phyloP scores from a whole-genome alignment of 2,329 filamentous ascomycete species.

The Rhinocladiella similis region DNA sequence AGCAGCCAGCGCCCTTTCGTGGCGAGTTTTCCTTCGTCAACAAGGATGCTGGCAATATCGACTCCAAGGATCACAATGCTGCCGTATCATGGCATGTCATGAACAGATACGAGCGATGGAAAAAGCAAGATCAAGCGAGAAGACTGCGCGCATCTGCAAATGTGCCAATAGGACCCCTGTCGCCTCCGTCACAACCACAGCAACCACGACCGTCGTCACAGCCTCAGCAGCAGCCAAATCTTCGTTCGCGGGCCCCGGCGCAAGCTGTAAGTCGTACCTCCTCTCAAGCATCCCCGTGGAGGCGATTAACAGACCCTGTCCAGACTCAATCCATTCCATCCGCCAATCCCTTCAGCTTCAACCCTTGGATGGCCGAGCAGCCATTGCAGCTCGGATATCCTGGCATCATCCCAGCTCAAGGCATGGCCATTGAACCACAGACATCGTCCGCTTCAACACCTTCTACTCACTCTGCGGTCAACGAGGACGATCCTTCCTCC shows the following conservation, averaged over 20 bases:
- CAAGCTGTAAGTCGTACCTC: slow-evolving; percentile 19
- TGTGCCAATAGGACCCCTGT: slow-evolving; percentile 22
- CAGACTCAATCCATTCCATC: slow-evolving; percentile 11
- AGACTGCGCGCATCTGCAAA: slow-evolving; percentile 24
- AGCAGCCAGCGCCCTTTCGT: slow-evolving; percentile 24
- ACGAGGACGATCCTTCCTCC: slow-evolving; percentile 17
- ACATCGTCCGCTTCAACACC: slow-evolving; percentile 16
- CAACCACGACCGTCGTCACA: not conserved
- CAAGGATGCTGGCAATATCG: slow-evolving; percentile 31
- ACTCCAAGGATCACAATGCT: slow-evolving; percentile 29
- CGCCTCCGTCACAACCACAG: slow-evolving; percentile 6
- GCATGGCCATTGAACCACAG: slow-evolving; percentile 8
- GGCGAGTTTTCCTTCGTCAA: slow-evolving; percentile 31
- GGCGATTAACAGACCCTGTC: slow-evolving; percentile 7
- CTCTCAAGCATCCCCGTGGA: slow-evolving; percentile 7
- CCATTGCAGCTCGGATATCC: slow-evolving; percentile 23
- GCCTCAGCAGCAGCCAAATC: not conserved
- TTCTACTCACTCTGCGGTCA: slow-evolving; percentile 18
- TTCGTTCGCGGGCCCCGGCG: slow-evolving; percentile 2
- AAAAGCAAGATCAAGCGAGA: slow-evolving; percentile 28
- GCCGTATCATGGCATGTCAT: slow-evolving; percentile 30
- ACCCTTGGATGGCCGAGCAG: slow-evolving; percentile 22
- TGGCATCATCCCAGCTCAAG: slow-evolving; percentile 14
- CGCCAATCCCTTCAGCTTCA: slow-evolving; percentile 18
- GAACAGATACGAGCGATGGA: slow-evolving; percentile 30